Base-by-base conservation (phyloP, 2,329 filamentous ascomycete species). In the Pestalotiopsis sp. region DNA sequence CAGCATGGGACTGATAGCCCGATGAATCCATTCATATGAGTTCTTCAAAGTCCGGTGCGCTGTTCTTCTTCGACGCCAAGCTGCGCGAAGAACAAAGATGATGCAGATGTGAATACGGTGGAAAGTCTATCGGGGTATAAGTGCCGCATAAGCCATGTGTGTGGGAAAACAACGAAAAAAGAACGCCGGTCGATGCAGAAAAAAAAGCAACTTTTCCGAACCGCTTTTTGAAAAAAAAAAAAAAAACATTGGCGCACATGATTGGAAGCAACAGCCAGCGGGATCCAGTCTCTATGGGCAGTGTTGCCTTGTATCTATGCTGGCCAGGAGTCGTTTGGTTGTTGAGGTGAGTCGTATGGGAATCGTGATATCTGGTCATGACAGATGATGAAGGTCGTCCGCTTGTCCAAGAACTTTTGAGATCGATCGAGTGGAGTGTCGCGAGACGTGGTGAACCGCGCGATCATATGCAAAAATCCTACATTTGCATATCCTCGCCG, bases 401-500 rank as follows among this genome's bases (percentile, higher is more conserved):
- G 12, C 17, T 23, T 66, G 52, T 66, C 64, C 64, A 66, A 66
- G 17, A 57, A n/a, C n/a, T 20, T 64, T n/a, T n/a, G 25, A 23
- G n/a, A 14, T 27, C 31, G 14, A 41, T 9, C n/a, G 36, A 52
- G 61, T n/a, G 17, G 45, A 9, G 14, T 9, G 11, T n/a, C 20
- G 17, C 45, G 45, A 52, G 17, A 52, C 45, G 20, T 52, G 14
- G 17, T n/a, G 45, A 52, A 52, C 45, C 9, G 45, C 45, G 45
- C 14, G 17, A n/a, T n/a, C 45, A 52, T 52, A 52, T 52, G 45
- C 45, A 52, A 52, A 52, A 52, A 23, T 20, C 45, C 56, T 75
- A 79, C 75, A 80, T 77, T 76, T 82, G 79, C 80, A 86, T 84
- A 69, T 85, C 84, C 70, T 87, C 85, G 70, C 85, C 85, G 74